Percentiles rank a stretch among this genome's conserved stretches.
These are phyloP conservation scores for Diatrype stigma DNA, from an alignment of 2,329 filamentous ascomycete genomes.

Conservation along the genomic window DNA sequence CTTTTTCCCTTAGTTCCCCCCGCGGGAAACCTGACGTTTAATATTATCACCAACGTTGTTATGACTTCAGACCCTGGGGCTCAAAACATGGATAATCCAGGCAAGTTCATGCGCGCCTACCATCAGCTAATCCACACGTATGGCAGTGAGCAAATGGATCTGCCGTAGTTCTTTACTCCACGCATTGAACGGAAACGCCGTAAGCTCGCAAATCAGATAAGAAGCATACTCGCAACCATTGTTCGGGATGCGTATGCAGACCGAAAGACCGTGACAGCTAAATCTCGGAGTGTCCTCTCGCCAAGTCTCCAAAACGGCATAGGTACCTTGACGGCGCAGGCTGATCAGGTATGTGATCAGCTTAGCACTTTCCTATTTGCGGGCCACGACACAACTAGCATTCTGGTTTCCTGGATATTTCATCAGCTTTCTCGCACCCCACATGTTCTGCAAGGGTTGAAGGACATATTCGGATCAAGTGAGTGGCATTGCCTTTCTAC, in stretches of 20 bases:
- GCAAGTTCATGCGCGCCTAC: no score
- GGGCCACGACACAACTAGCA: conserved; percentile 15
- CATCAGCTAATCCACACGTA: conserved; percentile 5
- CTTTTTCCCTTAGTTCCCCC: no score
- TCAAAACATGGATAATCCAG: no score
- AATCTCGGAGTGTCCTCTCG: conserved; percentile 9
- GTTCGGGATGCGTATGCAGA: conserved; percentile 4
- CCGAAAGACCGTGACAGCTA: conserved; percentile 4
- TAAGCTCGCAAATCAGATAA: conserved; percentile 1
- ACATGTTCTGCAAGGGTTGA: no score
- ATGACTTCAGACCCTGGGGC: no score
- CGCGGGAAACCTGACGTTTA: no score
- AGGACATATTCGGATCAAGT: no score
- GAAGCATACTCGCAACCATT: background rate
- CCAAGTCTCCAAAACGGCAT: conserved; percentile 9
- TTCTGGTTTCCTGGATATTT: conserved; percentile 9
- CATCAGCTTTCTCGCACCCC: conserved; percentile 14
- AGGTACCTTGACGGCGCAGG: conserved; percentile 5
- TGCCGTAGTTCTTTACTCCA: conserved; percentile 8
- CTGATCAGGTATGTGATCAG: conserved; percentile 14
- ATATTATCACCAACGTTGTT: no score
- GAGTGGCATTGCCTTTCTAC: no score
- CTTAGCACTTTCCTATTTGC: conserved; percentile 15
- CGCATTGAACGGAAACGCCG: conserved; percentile 3
- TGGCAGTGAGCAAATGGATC: conserved; percentile 4